Base-by-base conservation (phyloP, 768 basidiomycete species). In the Boletellus ananiceps region DNA sequence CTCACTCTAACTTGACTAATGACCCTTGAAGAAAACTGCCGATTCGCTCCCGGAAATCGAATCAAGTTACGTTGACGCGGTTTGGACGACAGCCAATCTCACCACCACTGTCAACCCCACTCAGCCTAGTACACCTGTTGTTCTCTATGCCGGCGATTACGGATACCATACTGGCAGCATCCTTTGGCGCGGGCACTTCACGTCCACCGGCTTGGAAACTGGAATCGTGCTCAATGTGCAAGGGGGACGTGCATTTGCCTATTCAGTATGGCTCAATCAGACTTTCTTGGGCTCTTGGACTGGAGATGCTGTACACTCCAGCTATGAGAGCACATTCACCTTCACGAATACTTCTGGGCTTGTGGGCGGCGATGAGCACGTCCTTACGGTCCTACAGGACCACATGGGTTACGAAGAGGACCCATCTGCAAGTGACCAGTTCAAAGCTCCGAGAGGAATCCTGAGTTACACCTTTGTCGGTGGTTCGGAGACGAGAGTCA, bases 321-420 rank as follows among this genome's bases (percentile, higher is more conserved):
- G 50, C 16, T 45, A 57, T 7, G 45, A 61, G 18, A 37, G 40
- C 40, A 57, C 53, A 8, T 65, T 64, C 39, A 16, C 51, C 18
- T 54, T 62, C 39, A 1, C 47, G 8, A 21, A 32, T 2, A 27
- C 44, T 1, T 21, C 13, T 25, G 39, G 41, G 19, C 49, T 61
- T 13, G 12, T 21, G 16, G 29, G 18, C 14, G 73, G 67, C 9
- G 66, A 67, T 4, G 55, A 56, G 25, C 73, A 79, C 52, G 64
- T 78, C 27, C 58, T 80, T 39, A 79, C 78, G 1, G 73, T 80
- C 33, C 49, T 80, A 19, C 75, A 79, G 60, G 79, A 79, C 54
- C 78, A 78, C 50, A 79, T 78, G 76, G 77, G 77, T 7, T 70
- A 73, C 31, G 78, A 78, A 34, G 74, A 74, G 49, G 70, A 77